Base-by-base conservation (phyloP, 495 filamentous ascomycete genomes). In the Penicillium dipodomyicola region DNA sequence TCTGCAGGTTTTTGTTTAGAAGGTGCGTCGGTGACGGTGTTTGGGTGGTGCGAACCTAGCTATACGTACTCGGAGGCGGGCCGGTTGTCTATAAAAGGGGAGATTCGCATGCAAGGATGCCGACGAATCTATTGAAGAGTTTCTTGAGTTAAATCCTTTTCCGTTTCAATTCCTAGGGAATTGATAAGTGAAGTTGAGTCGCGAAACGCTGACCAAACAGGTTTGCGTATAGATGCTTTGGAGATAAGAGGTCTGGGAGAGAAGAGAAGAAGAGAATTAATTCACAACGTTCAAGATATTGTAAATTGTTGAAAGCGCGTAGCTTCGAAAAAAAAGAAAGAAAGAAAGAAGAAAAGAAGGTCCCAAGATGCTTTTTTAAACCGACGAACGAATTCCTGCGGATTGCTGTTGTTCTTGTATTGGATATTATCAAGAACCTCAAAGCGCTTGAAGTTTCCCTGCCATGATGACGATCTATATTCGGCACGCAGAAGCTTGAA, bases 21-120 rank as follows among this genome's bases (percentile, higher is more conserved):
- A 74, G 84, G 81, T 66, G 79, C 77, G 79, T 84, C 43, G 51
- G 45, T 45, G 42, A 46, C 30, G 47, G 44, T 49, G 47, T 49
- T 30, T 80, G 85, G 88, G 86, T 85, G 86, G 77, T 83, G 86
- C 92, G 90, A 95, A 96, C 92, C 93, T 96, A 91, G 87, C 87
- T 96, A 93, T 88, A 90, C 85, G 81, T 92, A 96, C 76, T 95
- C 91, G 80, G 89, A 78, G 71, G 89, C 83, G 81, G 87, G 84
- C 83, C 89, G 89, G 83, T 92, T 89, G 89, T 96, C 94, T 86
- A 77, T 75, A 72, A 70, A 74, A 72, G 67, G 67, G 44, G 62
- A 45, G 50, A 64, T 58, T 64, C 61, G 59, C 58, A 35, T 49
- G 52, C 55, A 52, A 48, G 40, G 44, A 43, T 37, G 57, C 44